Conservation (phyloP, 2,329 filamentous ascomycete genomes). For the Beauveria sp. region DNA sequence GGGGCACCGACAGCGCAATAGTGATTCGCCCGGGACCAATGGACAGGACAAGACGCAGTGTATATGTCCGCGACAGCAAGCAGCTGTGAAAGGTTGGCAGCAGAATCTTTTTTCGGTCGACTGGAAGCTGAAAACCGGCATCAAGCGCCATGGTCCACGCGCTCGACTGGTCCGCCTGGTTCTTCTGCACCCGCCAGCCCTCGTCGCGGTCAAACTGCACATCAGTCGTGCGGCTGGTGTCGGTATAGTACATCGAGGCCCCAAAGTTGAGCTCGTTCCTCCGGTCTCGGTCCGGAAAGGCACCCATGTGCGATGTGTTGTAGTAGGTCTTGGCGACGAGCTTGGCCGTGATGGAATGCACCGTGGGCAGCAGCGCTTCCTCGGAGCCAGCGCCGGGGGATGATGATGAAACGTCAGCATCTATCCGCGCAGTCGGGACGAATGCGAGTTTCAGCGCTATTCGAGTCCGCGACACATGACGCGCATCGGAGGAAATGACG, state of each 20-base stretch:
- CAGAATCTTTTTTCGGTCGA: not conserved
- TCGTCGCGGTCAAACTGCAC: not conserved
- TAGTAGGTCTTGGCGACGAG: conserved; percentile 3
- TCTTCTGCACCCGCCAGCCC: not conserved
- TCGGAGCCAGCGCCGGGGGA: not conserved
- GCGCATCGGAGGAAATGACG: not conserved
- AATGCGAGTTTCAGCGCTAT: not conserved
- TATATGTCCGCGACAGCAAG: conserved; percentile 5
- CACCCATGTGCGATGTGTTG: not conserved
- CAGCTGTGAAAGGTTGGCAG: conserved; percentile 5
- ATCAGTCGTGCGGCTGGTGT: not conserved
- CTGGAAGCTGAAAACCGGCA: not conserved
- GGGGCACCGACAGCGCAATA: not conserved
- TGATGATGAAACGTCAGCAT: too few species aligned
- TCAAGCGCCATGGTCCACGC: not conserved
- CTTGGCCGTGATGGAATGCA: not conserved
- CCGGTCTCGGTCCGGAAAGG: not conserved
- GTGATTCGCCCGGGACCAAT: not conserved
- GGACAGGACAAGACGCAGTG: not conserved
- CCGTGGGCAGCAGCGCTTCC: not conserved
- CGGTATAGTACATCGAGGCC: not conserved
- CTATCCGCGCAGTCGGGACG: not conserved
- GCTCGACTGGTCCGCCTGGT: not conserved
- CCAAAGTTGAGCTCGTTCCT: not conserved
- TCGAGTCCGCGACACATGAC: not conserved